phyloP scores from a whole-genome alignment of 257 asterid genomes.

The Misopates orontium region DNA sequence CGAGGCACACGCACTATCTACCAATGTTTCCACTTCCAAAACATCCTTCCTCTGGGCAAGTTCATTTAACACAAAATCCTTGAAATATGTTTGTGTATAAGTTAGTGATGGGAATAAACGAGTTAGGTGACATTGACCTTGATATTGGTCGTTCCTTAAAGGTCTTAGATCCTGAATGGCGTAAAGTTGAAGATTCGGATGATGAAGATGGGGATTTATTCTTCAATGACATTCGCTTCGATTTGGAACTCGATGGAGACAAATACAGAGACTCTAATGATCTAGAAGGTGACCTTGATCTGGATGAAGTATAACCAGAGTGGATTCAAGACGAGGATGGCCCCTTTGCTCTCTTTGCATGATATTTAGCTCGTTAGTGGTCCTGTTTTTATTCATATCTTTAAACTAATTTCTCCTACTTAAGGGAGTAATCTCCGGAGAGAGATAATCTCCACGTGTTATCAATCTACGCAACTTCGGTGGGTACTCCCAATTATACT shows the following conservation, averaged over 20 bases:
- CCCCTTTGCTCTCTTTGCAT: conserved; percentile 34
- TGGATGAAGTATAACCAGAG: conserved; percentile 45
- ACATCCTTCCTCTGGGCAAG: conserved; percentile 20
- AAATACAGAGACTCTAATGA: conserved; percentile 22
- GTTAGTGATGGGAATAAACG: conserved; percentile 35
- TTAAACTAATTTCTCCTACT: conserved; percentile 30
- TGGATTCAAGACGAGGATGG: conserved; percentile 37
- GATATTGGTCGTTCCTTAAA: conserved; percentile 3
- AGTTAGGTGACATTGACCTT: conserved; percentile 37
- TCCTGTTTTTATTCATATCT: conserved; percentile 37
- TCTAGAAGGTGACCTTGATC: conserved; percentile 35
- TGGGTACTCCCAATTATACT: conserved; percentile 26
- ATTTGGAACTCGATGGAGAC: conserved; percentile 30
- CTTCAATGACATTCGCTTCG: conserved; percentile 20
- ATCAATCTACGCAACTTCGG: conserved; percentile 22
- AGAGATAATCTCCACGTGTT: conserved; percentile 32
- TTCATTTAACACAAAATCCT: conserved; percentile 21
- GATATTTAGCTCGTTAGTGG: conserved; percentile 30
- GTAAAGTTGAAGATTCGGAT: conserved; percentile 36
- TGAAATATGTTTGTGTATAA: conserved; percentile 24
- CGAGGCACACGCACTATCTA: background rate
- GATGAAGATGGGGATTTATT: conserved; percentile 30
- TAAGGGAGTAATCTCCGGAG: conserved; percentile 23
- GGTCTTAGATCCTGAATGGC: conserved; percentile 27
- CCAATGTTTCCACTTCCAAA: conserved; percentile 23